phyloP scores from a whole-genome alignment of 2,329 filamentous ascomycete species.

The Curvularia sp. region DNA sequence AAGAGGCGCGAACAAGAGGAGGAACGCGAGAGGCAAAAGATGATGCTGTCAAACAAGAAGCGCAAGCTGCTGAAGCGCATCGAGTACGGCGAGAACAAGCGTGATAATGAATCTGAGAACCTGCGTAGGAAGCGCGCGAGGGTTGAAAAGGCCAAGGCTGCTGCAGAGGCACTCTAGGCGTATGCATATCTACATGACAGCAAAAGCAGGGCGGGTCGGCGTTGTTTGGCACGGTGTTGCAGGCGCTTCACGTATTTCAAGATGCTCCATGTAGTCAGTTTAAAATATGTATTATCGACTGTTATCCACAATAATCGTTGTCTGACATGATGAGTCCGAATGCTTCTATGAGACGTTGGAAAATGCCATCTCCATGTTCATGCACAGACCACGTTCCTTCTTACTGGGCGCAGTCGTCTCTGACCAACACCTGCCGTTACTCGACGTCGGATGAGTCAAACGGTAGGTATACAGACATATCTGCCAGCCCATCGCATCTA shows the following conservation, averaged over 20 bases:
- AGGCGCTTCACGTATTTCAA: constrained; percentile 15
- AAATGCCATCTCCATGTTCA: neutral
- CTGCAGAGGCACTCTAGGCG: constrained; percentile 37
- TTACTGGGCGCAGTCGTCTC: neutral
- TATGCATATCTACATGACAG: constrained; percentile 12
- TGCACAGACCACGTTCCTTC: constrained; percentile 3
- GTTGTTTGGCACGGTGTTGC: constrained; percentile 25
- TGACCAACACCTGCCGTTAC: neutral
- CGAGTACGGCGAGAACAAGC: constrained; percentile 92
- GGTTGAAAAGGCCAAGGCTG: constrained; percentile 68
- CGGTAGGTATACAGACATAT: neutral
- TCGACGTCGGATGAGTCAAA: constrained; percentile 9
- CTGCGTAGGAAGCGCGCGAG: constrained; percentile 88
- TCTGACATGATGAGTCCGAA: neutral
- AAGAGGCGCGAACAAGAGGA: constrained; percentile 74
- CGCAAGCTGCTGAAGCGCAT: constrained; percentile 97
- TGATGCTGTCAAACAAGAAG: constrained; percentile 99
- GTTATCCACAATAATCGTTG: neutral
- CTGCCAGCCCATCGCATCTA: neutral
- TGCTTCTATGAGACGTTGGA: neutral
- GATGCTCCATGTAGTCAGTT: constrained; percentile 12
- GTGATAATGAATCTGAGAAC: constrained; percentile 87
- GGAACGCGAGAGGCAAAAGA: constrained; percentile 90
- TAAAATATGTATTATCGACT: constrained; percentile 4
- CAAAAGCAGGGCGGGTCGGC: constrained; percentile 25